These are phyloP conservation scores for Pseudogymnoascus sp. DNA, from an alignment of 2,329 filamentous ascomycete species.

Conservation along the genomic window DNA sequence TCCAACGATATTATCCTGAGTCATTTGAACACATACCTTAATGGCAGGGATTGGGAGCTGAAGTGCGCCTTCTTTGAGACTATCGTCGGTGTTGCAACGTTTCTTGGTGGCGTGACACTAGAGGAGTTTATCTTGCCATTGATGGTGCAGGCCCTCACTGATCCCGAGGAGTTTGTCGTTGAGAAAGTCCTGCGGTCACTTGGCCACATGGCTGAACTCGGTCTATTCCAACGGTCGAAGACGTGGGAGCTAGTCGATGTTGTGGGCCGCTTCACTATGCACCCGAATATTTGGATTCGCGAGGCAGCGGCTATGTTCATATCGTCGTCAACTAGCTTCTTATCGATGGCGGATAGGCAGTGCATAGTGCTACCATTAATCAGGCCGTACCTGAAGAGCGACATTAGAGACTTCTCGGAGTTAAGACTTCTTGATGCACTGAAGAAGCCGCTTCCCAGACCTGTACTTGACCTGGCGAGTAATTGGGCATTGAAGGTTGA, in stretches of 20 bases:
- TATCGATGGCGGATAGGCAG: constrained; percentile 73
- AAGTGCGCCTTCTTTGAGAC: constrained; percentile 97
- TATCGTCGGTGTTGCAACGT: constrained; percentile 85
- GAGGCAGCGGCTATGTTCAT: constrained; percentile 84
- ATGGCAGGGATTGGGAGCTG: constrained; percentile 91
- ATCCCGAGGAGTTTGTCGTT: constrained; percentile 89
- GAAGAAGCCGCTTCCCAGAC: constrained; percentile 71
- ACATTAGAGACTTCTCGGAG: constrained; percentile 64
- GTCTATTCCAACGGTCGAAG: constrained; percentile 76
- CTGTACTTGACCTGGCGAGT: constrained; percentile 77
- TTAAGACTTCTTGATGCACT: constrained; percentile 71
- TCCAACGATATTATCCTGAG: constrained; percentile 94
- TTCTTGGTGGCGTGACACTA: constrained; percentile 79
- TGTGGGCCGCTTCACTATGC: constrained; percentile 78
- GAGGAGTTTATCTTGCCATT: constrained; percentile 94
- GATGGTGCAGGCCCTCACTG: constrained; percentile 90
- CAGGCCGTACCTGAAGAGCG: constrained; percentile 72
- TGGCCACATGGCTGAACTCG: constrained; percentile 80
- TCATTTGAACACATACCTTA: constrained; percentile 94
- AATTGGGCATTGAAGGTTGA: constrained; percentile 80
- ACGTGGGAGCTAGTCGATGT: constrained; percentile 85
- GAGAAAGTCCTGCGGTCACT: constrained; percentile 84
- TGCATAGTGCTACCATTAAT: constrained; percentile 80
- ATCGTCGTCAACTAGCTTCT: constrained; percentile 64
- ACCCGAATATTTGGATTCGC: constrained; percentile 92